Conservation (phyloP, 805 yeast genomes). For the Saccharomyces mikatae region DNA sequence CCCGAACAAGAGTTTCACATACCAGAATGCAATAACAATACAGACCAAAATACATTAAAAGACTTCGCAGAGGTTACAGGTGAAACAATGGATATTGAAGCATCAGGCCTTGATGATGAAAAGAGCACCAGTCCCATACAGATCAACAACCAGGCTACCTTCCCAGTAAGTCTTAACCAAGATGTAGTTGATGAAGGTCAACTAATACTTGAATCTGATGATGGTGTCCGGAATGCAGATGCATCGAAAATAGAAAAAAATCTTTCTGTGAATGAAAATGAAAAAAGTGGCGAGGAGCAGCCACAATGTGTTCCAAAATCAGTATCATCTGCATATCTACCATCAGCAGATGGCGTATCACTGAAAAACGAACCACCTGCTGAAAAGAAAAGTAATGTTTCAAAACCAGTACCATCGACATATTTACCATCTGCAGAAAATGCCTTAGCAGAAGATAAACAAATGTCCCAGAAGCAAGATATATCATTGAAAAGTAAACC, state of each 20-base stretch:
- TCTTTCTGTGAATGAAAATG: background rate
- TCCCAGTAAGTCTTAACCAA: background rate
- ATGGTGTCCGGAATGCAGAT: background rate
- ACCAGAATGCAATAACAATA: background rate
- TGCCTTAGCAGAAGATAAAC: background rate
- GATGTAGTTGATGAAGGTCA: background rate
- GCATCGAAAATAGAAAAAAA: background rate
- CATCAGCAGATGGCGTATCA: background rate
- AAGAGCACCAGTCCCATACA: background rate
- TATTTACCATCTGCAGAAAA: no score
- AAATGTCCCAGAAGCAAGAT: background rate
- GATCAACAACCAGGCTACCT: background rate
- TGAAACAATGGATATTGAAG: background rate
- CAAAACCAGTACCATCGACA: no score
- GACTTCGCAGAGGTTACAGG: background rate
- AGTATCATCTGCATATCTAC: background rate
- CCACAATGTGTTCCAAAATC: background rate
- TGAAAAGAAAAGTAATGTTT: no score
- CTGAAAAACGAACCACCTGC: background rate
- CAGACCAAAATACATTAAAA: background rate
- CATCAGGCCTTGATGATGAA: background rate
- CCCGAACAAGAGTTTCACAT: background rate
- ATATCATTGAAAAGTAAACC: background rate
- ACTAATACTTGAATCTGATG: background rate
- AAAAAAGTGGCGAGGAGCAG: background rate